phyloP scores from a whole-genome alignment of 768 basidiomycete species.

The Lepiota venenata region DNA sequence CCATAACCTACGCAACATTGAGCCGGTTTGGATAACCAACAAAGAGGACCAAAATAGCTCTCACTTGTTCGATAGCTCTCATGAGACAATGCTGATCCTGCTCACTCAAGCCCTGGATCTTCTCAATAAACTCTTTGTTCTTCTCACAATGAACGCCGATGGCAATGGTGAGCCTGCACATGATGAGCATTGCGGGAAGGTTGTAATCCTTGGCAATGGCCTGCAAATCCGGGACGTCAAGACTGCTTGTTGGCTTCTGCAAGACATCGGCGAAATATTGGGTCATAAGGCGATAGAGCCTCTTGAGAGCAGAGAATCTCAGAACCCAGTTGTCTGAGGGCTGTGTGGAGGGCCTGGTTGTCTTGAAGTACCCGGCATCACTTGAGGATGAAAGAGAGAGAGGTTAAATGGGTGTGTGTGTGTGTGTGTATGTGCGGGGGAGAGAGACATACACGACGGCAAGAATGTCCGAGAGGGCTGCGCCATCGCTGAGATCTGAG shows the following conservation, averaged over 20 bases:
- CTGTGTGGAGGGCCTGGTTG: constrained; percentile 54
- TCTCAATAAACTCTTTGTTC: constrained; percentile 86
- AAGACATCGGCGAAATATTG: constrained; percentile 86
- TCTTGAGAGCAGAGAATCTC: constrained; percentile 79
- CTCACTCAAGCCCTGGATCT: constrained; percentile 82
- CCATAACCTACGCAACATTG: constrained; percentile 57
- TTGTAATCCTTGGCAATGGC: constrained; percentile 77
- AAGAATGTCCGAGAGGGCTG: constrained; percentile 72
- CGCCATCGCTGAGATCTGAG: constrained; percentile 78
- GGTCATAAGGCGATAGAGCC: constrained; percentile 83
- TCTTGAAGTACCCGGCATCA: constrained; percentile 76
- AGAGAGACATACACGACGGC: constrained; percentile 59
- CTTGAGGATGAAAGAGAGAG: constrained; percentile 32
- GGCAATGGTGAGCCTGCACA: constrained; percentile 81
- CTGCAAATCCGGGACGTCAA: constrained; percentile 88
- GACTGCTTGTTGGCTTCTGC: constrained; percentile 69
- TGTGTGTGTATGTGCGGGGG: no score
- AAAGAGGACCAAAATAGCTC: constrained; percentile 17
- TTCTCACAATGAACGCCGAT: constrained; percentile 87
- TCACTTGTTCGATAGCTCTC: constrained; percentile 90
- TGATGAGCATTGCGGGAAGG: constrained; percentile 58
- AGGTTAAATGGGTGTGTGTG: no score
- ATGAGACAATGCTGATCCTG: constrained; percentile 85
- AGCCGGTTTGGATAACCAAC: neutral
- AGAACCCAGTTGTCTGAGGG: constrained; percentile 87